Evolutionary conservation across 2,329 filamentous ascomycete genomes (phyloP).

Genomic region (Penicillium palitans): DNA sequence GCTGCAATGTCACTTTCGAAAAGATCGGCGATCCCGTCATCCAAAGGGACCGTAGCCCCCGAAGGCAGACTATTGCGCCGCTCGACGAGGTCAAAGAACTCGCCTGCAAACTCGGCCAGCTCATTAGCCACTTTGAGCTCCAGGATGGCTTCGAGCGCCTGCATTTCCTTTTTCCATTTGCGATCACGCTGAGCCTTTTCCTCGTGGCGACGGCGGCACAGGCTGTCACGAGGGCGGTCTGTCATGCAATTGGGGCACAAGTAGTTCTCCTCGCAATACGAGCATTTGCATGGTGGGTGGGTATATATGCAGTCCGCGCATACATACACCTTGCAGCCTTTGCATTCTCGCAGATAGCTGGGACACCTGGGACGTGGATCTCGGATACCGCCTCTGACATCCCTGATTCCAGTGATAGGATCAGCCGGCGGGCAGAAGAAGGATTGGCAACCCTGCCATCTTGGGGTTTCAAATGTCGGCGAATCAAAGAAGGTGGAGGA

Average conservation of each 20-base stretch:
- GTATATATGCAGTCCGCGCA: constrained; percentile 46
- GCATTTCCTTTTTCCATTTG: constrained; percentile 45
- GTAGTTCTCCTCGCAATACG: constrained; percentile 47
- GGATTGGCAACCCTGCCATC: constrained; percentile 51
- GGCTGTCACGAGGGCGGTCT: constrained; percentile 41
- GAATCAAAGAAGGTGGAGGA: constrained; percentile 41
- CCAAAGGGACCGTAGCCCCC: neutral
- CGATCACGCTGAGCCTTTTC: constrained; percentile 41
- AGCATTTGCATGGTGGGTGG: constrained; percentile 46
- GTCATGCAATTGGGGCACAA: constrained; percentile 47
- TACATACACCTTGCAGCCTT: constrained; percentile 47
- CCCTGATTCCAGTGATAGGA: constrained; percentile 6
- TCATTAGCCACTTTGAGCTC: constrained; percentile 46
- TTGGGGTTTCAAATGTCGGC: constrained; percentile 33
- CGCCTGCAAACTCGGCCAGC: constrained; percentile 43
- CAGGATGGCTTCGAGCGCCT: constrained; percentile 41
- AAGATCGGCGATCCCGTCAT: constrained; percentile 8
- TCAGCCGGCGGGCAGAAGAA: constrained; percentile 46
- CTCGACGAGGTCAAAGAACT: constrained; percentile 40
- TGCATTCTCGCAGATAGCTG: constrained; percentile 47
- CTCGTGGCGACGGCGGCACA: constrained; percentile 42
- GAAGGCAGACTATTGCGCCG: constrained; percentile 6
- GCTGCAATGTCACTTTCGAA: constrained; percentile 6
- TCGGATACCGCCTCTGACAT: constrained; percentile 34
- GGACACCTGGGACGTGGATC: constrained; percentile 49